These are phyloP conservation scores for Vickermania ingenoplastis DNA, from an alignment of 208 protist genomes.

Conservation along the genomic window DNA sequence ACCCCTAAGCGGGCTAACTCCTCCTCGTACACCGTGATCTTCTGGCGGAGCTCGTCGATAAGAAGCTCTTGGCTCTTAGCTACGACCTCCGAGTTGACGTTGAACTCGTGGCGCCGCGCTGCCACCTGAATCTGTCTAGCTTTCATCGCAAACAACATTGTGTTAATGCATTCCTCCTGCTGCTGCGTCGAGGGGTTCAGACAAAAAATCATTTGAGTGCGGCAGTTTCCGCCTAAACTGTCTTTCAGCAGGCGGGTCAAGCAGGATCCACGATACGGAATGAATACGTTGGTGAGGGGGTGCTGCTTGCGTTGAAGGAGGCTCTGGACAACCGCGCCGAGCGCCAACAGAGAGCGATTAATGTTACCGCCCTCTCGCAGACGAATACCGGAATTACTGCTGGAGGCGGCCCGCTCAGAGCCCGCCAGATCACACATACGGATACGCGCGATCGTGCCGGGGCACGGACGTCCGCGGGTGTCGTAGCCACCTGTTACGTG, in stretches of 20 bases:
- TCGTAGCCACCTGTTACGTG: constrained; percentile 23
- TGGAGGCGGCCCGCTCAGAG: constrained; percentile 78
- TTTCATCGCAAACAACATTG: constrained; percentile 80
- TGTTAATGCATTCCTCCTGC: constrained; percentile 73
- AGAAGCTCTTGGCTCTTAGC: constrained; percentile 47
- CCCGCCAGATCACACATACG: constrained; percentile 84
- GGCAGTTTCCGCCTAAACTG: constrained; percentile 72
- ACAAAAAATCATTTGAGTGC: constrained; percentile 74
- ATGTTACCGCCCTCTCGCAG: constrained; percentile 92
- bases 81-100: constrained; percentile 38
- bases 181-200: constrained; percentile 49
- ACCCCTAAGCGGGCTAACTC: constrained; percentile 18
- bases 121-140: constrained; percentile 65
- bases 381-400: constrained; percentile 67
- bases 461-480: not conserved
- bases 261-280: constrained; percentile 81
- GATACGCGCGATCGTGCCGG: constrained; percentile 64
- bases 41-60: constrained; percentile 63
- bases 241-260: constrained; percentile 72
- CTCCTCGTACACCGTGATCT: constrained; percentile 30
- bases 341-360: constrained; percentile 89
- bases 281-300: constrained; percentile 23
- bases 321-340: constrained; percentile 89
- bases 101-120: constrained; percentile 59
- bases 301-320: constrained; percentile 38